Percentiles rank a stretch among this genome's conserved stretches.
Evolutionary conservation across 2,329 filamentous ascomycete species (phyloP).

Genomic region (Scedosporium minutisporum): DNA sequence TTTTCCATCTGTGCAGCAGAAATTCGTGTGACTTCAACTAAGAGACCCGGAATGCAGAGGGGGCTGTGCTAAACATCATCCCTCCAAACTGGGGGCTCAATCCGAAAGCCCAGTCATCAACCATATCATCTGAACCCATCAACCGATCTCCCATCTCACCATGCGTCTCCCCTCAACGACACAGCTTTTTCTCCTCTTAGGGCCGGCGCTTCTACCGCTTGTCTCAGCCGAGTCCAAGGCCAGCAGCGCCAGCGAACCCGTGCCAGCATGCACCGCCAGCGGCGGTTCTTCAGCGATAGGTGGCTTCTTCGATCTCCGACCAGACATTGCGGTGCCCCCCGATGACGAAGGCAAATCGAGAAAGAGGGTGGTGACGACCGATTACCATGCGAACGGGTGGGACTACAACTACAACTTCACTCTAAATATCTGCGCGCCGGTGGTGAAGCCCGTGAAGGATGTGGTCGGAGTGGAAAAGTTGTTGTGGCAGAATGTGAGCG

Average conservation of each 20-base stretch:
- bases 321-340: conserved; percentile 36
- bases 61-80: too few species aligned
- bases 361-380: conserved; percentile 28
- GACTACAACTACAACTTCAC: conserved; percentile 78
- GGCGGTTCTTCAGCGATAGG: conserved; percentile 41
- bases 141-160: background rate
- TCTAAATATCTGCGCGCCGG: conserved; percentile 68
- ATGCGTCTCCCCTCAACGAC: conserved; percentile 1
- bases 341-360: conserved; percentile 34
- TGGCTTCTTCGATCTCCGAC: conserved; percentile 49
- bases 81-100: background rate
- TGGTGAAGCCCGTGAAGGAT: conserved; percentile 55
- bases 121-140: background rate
- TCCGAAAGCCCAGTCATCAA: background rate
- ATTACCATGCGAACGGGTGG: conserved; percentile 59
- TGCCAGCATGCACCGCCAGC: conserved; percentile 45
- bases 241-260: conserved; percentile 29
- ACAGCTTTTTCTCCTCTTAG: conserved; percentile 22
- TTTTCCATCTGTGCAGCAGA: too few species aligned
- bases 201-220: conserved; percentile 14
- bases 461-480: conserved; percentile 54
- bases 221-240: conserved; percentile 21
- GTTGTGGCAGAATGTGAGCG: conserved; percentile 65
- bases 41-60: too few species aligned
- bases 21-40: too few species aligned